These are phyloP conservation scores for Yueomyces sp. DNA, from an alignment of 805 yeast genomes.

Conservation along the genomic window DNA sequence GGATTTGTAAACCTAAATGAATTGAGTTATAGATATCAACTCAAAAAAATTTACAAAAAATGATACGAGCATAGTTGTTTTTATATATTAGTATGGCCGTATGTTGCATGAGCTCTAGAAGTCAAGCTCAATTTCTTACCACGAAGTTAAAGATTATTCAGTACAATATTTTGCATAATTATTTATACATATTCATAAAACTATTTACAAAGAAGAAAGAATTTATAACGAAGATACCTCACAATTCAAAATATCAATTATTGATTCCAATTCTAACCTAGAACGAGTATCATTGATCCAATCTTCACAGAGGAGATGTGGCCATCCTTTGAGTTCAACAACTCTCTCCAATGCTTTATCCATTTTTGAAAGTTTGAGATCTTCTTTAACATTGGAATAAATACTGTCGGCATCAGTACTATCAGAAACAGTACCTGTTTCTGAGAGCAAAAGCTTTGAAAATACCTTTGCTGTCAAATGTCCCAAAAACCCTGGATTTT, in stretches of 20 bases:
- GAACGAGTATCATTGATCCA: constrained; percentile 87
- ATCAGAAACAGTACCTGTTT: constrained; percentile 67
- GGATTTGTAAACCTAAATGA: constrained; percentile 16
- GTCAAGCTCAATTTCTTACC: no score
- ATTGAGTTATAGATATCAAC: no score
- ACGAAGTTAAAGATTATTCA: no score
- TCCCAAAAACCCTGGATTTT: constrained; percentile 90
- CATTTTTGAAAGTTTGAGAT: constrained; percentile 61
- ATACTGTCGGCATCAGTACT: constrained; percentile 72
- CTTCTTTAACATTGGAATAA: constrained; percentile 70
- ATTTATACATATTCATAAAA: no score
- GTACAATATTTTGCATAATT: no score
- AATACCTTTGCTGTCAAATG: constrained; percentile 72
- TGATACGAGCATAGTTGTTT: no score
- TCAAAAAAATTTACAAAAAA: no score
- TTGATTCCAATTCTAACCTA: constrained; percentile 76
- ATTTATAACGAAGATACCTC: constrained; percentile 37
- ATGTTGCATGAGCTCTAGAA: no score
- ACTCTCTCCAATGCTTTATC: constrained; percentile 89
- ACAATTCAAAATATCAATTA: constrained; percentile 53
- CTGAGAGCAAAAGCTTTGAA: constrained; percentile 62
- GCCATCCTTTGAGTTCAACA: constrained; percentile 83
- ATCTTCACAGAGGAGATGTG: constrained; percentile 76
- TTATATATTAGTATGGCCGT: no score
- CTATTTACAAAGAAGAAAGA: background rate